phyloP scores from a whole-genome alignment of 148 eudicot species.

The Camellia japonica region DNA sequence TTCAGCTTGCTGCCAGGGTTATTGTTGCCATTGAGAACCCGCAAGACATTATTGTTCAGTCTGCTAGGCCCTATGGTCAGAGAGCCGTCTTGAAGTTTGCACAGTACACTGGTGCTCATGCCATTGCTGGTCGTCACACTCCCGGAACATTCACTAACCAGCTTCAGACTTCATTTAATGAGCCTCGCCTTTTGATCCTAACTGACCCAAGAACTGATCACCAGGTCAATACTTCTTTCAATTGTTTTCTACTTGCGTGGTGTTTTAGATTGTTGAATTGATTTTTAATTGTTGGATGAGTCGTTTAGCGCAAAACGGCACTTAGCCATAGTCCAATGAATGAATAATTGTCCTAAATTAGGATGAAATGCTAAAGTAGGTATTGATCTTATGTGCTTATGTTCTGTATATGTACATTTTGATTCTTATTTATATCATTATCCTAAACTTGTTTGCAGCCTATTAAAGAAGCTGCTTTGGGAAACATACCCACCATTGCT shows the following conservation, averaged over 20 bases:
- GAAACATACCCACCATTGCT: no score
- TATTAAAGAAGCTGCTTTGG: no score
- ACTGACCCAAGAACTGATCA: constrained; percentile 17
- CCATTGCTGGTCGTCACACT: constrained; percentile 16
- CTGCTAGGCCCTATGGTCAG: constrained; percentile 9
- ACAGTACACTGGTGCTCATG: constrained; percentile 17
- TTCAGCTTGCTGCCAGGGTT: constrained; percentile 13
- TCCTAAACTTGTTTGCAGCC: no score
- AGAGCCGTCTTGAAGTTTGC: constrained; percentile 11
- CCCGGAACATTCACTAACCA: constrained; percentile 17
- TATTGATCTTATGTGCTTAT: no score
- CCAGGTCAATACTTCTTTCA: constrained; percentile 6
- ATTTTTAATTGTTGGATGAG: background rate
- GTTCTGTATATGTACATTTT: no score
- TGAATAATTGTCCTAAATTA: background rate
- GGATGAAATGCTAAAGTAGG: no score
- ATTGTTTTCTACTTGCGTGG: background rate
- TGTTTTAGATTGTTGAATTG: background rate
- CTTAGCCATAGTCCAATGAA: background rate
- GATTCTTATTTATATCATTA: no score
- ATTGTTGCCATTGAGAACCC: constrained; percentile 17
- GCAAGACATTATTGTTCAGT: constrained; percentile 11
- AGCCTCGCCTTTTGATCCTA: constrained; percentile 15
- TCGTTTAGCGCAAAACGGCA: no score
- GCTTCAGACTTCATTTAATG: constrained; percentile 12